Base-by-base conservation (phyloP, 176 grass and related monocot species). In the Ensete ventricosum region DNA sequence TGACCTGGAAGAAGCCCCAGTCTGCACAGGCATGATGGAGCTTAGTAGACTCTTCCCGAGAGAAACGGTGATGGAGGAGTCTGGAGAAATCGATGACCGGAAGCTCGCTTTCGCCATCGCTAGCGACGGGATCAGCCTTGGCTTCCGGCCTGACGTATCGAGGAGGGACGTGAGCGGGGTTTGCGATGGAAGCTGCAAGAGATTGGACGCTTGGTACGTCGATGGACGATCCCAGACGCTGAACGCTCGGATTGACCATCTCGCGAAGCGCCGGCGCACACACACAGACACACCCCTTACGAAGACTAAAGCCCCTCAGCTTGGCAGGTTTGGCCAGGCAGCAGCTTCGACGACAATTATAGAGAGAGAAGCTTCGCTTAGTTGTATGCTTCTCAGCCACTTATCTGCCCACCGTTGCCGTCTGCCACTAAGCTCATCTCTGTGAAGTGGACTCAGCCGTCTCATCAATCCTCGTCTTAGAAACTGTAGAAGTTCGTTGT, bases 1-100 rank as follows among this genome's bases (percentile, higher is more conserved):
- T 55, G 25, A 91, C 89, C 83, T 91, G 86, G 72, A 92, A 92
- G 79, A 88, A 92, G 9, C 89, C 86, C 86, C 85, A 88, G 2
- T 84, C 71, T 20, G 83, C 81, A 52, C 86, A 92, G 22, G 89
- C 81, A 64, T 8, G 59, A 14, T 66, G 63, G 13, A 81, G 81
- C 67, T 84, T 84, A 2, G 6, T 16, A 12, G 60, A 70, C 69
- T 84, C 82, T 23, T 69, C 75, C 17, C 70, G 9, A 8, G 67
- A 81, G 19, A 68, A 78, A 8, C 16, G 59, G 0, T 64, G 77
- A 22, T 87, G 43, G 1, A 54, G 62, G 50, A 87, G 69, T 25
- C 54, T 81, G 16, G 8, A 55, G 16, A 79, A 53, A 25, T 86
- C 84, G 1, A 86, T 76, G 2, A 82, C 21, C 1, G 80, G 80